A percentile compares a stretch with the other conserved stretches of the same genome.
These are phyloP conservation scores for Parathielavia appendiculata DNA, from an alignment of 495 filamentous ascomycete genomes.

Conservation along the genomic window DNA sequence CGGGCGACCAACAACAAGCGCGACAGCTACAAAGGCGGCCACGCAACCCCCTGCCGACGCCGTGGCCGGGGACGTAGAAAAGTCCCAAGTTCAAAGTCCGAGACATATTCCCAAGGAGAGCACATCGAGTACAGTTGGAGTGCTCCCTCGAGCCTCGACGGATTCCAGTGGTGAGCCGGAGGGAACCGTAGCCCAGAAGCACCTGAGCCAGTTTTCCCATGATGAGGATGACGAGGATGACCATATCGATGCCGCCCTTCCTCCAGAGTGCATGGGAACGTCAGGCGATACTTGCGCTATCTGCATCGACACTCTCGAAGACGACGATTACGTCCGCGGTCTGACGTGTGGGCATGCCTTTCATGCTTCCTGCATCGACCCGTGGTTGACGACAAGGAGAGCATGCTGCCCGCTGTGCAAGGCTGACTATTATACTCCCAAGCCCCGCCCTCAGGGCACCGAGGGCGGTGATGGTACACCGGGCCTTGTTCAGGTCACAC, in stretches of 20 bases:
- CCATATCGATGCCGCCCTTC: constrained; percentile 74
- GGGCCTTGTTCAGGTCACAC: constrained; percentile 23
- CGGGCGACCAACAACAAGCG: constrained; percentile 30
- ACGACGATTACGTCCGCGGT: constrained; percentile 91
- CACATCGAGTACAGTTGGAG: constrained; percentile 28
- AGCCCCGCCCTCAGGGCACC: constrained; percentile 53
- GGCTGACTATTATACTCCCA: constrained; percentile 89
- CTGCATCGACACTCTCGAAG: constrained; percentile 88
- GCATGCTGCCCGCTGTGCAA: constrained; percentile 98
- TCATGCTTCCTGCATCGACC: constrained; percentile 89
- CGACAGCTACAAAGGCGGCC: constrained; percentile 16
- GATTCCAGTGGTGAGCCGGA: constrained; percentile 20
- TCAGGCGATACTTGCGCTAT: constrained; percentile 97
- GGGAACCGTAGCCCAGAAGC: constrained; percentile 23
- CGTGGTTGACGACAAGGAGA: constrained; percentile 87
- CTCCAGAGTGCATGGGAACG: constrained; percentile 73
- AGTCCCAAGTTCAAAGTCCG: constrained; percentile 25
- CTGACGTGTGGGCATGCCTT: constrained; percentile 94
- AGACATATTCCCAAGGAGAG: constrained; percentile 31
- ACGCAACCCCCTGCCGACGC: not conserved
- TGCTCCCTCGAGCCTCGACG: constrained; percentile 16
- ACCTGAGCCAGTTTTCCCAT: constrained; percentile 33
- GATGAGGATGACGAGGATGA: constrained; percentile 71
- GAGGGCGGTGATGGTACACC: constrained; percentile 31
- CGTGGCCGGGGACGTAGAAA: not conserved